Conservation (phyloP, 2,329 filamentous ascomycete species). For the Trichoderma lentiforme region DNA sequence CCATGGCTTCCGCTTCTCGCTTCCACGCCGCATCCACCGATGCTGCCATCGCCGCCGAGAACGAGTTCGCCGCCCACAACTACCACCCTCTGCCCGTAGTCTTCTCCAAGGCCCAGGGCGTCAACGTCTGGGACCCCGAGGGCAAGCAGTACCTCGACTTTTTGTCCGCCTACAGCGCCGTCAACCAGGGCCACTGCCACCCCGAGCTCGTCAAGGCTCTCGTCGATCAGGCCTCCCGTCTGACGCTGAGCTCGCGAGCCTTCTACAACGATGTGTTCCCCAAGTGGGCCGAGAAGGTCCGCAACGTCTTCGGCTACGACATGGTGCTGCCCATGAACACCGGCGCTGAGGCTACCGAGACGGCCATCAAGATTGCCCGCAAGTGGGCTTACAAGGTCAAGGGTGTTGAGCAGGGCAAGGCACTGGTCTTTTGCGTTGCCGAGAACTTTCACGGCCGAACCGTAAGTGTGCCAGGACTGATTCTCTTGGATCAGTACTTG, state of each 20-base stretch:
- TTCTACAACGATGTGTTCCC: slow-evolving; percentile 99
- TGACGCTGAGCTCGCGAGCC: slow-evolving; percentile 89
- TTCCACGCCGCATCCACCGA: slow-evolving; percentile 77
- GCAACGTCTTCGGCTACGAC: slow-evolving; percentile 85
- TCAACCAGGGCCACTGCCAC: slow-evolving; percentile 98
- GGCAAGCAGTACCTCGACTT: slow-evolving; percentile 95
- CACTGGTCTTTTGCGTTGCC: slow-evolving; percentile 75
- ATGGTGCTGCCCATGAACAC: slow-evolving; percentile 99
- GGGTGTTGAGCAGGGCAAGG: slow-evolving; percentile 79
- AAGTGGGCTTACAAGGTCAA: slow-evolving; percentile 99
- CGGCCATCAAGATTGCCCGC: slow-evolving; percentile 89
- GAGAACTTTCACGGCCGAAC: slow-evolving; percentile 98
- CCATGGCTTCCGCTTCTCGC: slow-evolving; percentile 55
- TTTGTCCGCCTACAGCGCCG: slow-evolving; percentile 93
- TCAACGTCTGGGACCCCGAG: slow-evolving; percentile 95
- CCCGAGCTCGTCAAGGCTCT: slow-evolving; percentile 91
- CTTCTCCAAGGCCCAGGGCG: slow-evolving; percentile 80
- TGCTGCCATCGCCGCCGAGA: slow-evolving; percentile 75
- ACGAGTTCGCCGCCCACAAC: slow-evolving; percentile 91
- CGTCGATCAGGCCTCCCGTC: slow-evolving; percentile 79
- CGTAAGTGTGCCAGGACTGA: slow-evolving; percentile 61
- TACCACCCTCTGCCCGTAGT: slow-evolving; percentile 96
- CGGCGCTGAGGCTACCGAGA: slow-evolving; percentile 93
- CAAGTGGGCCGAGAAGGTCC: slow-evolving; percentile 89
- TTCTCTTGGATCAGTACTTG: too few species aligned